Evolutionary conservation across 1,139 yeast genomes (phyloP), one percentile per base, ranked within the genome.

Genomic region (Debaryomycetaceae sp.): DNA sequence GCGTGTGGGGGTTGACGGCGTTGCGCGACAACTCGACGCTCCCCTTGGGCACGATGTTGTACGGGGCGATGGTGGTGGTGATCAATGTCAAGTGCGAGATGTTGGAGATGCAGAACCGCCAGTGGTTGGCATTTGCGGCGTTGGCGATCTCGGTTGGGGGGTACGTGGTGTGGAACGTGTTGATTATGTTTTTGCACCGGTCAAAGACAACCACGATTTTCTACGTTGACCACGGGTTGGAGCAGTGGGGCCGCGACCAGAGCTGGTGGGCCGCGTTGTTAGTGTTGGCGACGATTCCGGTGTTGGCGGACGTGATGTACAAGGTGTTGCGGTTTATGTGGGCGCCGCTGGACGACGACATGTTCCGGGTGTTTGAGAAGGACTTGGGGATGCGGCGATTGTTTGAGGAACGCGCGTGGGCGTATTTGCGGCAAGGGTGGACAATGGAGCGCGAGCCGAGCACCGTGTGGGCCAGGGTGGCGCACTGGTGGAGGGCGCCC

Each of bases 221-320:
- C 53, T 83, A 75, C 51, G 96, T 85, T 4, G 65, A 71, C 9
- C 68, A 75, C 41, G 94, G 91, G 1, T 63, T 91, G 29, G 59
- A 71, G 31, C 73, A 75, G 28, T 88, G 86, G 64, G 98, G 98
- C 9, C 58, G 45, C 15, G 96, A 91, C 49, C 55, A 67, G 15
- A 70, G 84, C 2, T 91, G 91, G 78, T 91, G 98, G 98, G 83
- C 88, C 1, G 56, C 84, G 0, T 60, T 85, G 20, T 48, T 86
- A 21, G 67, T 75, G 2, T 49, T 81, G 10, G 54, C 68, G 4
- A 61, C 75, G 0, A 57, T 83, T 31, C 83, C 89, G 2, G 44
- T 83, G 7, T 56, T 79, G 27, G 60, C 83, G 41, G 97, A 91
- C 49, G 55, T 84, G 18, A 51, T 81, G 5, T 51, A 76, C 33